Percentiles rank a stretch among this genome's conserved stretches.
Conservation (phyloP, 179 eudicot genomes). For the Beta corolliflora region DNA sequence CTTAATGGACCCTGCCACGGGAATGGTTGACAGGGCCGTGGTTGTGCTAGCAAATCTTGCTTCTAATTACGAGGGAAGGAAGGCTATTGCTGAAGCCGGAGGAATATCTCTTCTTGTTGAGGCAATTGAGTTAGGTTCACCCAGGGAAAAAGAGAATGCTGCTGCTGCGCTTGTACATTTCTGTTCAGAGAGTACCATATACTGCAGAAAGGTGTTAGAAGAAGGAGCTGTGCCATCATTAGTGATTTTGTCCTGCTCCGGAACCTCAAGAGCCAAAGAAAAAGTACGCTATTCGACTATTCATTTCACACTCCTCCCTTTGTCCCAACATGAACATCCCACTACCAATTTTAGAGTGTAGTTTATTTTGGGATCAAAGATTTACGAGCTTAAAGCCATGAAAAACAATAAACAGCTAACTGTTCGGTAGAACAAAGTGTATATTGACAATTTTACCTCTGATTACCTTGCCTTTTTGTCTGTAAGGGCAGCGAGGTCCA, state of each 20-base stretch:
- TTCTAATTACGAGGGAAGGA: conserved; percentile 49
- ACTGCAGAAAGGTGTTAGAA: conserved; percentile 48
- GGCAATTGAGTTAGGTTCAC: conserved; percentile 66
- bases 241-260: conserved; percentile 54
- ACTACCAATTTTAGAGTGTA: too few relatives aligned
- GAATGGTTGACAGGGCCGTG: conserved; percentile 66
- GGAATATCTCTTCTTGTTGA: conserved; percentile 69
- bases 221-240: conserved; percentile 69
- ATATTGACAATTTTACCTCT: too few relatives aligned
- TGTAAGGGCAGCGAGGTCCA: too few relatives aligned
- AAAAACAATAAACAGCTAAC: too few relatives aligned
- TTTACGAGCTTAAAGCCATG: too few relatives aligned
- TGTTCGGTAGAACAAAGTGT: too few relatives aligned
- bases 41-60: conserved; percentile 67
- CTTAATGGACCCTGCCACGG: conserved; percentile 62
- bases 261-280: conserved; percentile 62
- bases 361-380: background rate
- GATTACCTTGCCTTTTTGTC: too few relatives aligned
- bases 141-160: conserved; percentile 68
- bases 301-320: background rate
- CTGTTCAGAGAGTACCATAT: conserved; percentile 43
- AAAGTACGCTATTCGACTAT: conserved; percentile 36
- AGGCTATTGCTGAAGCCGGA: conserved; percentile 51
- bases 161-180: conserved; percentile 64
- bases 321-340: too few relatives aligned